Evolutionary conservation across 1,284 basidiomycete species (phyloP).

Genomic region (Trametes versicolor): DNA sequence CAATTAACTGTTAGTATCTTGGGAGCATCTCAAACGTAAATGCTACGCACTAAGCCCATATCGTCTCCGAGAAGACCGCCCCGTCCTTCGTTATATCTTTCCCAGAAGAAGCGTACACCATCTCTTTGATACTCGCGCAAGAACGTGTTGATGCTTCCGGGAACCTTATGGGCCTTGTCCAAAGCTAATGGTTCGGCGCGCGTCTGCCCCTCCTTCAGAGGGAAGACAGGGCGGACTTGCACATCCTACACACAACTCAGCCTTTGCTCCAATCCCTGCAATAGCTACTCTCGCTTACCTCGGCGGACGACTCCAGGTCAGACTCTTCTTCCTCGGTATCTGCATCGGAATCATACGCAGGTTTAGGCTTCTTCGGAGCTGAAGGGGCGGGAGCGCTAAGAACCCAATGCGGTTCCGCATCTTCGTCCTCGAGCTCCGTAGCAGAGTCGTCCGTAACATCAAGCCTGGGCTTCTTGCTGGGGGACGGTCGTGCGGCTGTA

Average conservation of each 20-base stretch:
- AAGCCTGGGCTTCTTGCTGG: slow-evolving; percentile 20
- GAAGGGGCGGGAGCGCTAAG: background rate
- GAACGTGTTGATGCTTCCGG: slow-evolving; percentile 80
- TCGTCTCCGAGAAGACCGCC: slow-evolving; percentile 89
- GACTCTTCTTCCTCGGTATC: slow-evolving; percentile 36
- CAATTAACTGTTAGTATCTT: background rate
- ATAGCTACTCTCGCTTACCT: slow-evolving; percentile 5
- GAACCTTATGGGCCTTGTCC: slow-evolving; percentile 61
- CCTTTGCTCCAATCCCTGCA: background rate
- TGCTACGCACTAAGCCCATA: slow-evolving; percentile 80
- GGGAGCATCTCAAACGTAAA: background rate
- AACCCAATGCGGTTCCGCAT: slow-evolving; percentile 8
- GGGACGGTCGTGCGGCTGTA: background rate
- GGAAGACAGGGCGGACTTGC: slow-evolving; percentile 62
- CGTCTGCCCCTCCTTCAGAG: slow-evolving; percentile 54
- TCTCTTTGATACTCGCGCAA: slow-evolving; percentile 88
- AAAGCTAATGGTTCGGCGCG: slow-evolving; percentile 43
- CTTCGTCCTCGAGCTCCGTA: slow-evolving; percentile 9
- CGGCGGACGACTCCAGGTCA: slow-evolving; percentile 25
- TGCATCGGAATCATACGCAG: slow-evolving; percentile 28
- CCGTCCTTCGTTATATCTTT: slow-evolving; percentile 65
- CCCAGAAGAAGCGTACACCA: slow-evolving; percentile 81
- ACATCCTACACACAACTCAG: slow-evolving; percentile 10
- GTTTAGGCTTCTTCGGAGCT: background rate
- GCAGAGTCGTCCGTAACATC: slow-evolving; percentile 7